Evolutionary conservation across 345 rosid genomes (phyloP), one percentile per base, ranked within the genome.

Genomic region (Sapria himalayana): DNA sequence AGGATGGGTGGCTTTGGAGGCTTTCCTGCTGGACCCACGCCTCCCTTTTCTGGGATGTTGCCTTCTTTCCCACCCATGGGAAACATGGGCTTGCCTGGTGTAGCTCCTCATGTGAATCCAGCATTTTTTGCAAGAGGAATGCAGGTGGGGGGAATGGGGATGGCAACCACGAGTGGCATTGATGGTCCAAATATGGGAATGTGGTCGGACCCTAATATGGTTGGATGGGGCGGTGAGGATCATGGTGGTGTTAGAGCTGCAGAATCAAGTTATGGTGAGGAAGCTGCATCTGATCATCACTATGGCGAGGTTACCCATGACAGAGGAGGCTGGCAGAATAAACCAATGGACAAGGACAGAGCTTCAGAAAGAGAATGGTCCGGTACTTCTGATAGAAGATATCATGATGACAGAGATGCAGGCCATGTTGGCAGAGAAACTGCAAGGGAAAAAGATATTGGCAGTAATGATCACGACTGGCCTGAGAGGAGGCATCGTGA

Each of bases 241-340:
- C 58, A 67, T 49, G 89, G 72, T 57, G 72, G 74, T 52, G 74
- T 74, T 6, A 68, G 89, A 55, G 73, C 76, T 41, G 72, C 69
- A 17, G 93, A 81, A 48, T 81, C 89, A 46, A 77, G 93, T 67
- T 77, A 74, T 39, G 85, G 76, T 31, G 93, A 81, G 52, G 89
- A 81, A 65, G 84, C 72, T 50, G 78, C 78, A 37, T 81, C 84
- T 35, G 84, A 81, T 46, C 86, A 77, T 45, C 81, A 70, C 43
- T 70, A 70, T 64, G 84, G 84, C 22, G 89, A 77, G 55, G 72
- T 37, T 15, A 72, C 56, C 62, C 76, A 71, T 33, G 81, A 81
- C 9, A 77, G 73, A 60, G 72, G 67, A 35, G 74, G 60, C 7
- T 65, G 80, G 69, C 64, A 53, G 1, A 68, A 58, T 54, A 51